Evolutionary conservation across 2,329 filamentous ascomycete species (phyloP), one percentile per base, ranked within the genome.

Genomic region (Pestalotiopsis sp.): DNA sequence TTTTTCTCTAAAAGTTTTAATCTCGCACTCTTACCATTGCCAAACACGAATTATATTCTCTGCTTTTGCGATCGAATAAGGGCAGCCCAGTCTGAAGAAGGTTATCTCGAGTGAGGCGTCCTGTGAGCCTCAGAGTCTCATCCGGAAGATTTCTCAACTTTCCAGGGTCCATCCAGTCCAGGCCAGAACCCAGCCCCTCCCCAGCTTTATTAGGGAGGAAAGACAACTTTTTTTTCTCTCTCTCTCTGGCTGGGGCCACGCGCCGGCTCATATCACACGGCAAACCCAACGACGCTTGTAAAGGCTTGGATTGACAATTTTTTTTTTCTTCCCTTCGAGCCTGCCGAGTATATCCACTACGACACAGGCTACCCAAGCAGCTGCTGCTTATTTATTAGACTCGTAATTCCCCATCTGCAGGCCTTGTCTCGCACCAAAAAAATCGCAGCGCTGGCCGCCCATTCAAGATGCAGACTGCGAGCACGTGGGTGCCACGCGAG

Each of bases 401-500:
- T 38, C 63, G 49, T 27, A 36, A 57, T n/a, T 52, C 45, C 45
- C 45, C 45, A 11, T 52, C 61, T 52, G 61, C 61, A 64, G 61
- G 61, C 39, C 41, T 38, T 45, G 61, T 38, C 45, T 52, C 45
- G 45, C 67, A 36, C 36, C 61, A 36, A 41, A 61, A 61, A 61
- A 61, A 61, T 27, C 31, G 59, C 38, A 64, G 36, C 63, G 65
- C 57, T 69, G 70, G 72, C 62, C 65, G 52, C 67, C 76, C 76
- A 78, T 69, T 74, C 75, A 74, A 68, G 74, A 77, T 76, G 75
- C 74, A 70, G 70, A 72, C 69, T 78, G 78, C 76, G 76, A 76
- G 72, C 77, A 78, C 76, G 76, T 78, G 76, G 45, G 76, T 69
- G 23, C 69, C 75, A 68, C 74, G 76, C 72, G 77, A 78, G 70